Base-by-base conservation (phyloP, 2,329 filamentous ascomycete genomes). In the Zalaria sp. region DNA sequence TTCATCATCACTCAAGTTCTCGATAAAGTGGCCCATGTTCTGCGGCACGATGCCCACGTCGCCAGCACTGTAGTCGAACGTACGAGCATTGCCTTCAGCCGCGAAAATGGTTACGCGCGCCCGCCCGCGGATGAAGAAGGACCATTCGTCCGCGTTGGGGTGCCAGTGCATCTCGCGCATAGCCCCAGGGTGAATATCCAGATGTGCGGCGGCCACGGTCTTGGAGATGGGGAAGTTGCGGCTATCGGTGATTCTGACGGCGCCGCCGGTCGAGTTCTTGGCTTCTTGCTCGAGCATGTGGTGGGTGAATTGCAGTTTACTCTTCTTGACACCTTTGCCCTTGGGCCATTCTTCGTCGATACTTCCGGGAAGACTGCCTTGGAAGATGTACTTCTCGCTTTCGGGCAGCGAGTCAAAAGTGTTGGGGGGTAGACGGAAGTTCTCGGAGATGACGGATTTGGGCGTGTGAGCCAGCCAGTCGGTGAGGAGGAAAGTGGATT, bases 131-230 rank as follows among this genome's bases (percentile, higher is more conserved):
- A 88, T 74, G 65, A 88, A 86, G 60, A 83, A 88, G 5, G 77
- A 82, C 51, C 50, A 46, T 38, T 46, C 25, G 25, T 87, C 83
- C 8, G 81, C 81, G 36, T 75, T 77, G 0, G 81, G 81, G 54
- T 88, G 83, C 83, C 83, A 88, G 64, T 88, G 83, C 70, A 88
- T 85, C 62, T 86, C 82, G 6, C 82, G 73, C 55, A 87, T 66
- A 0, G 79, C 80, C 9, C 80, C 80, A 0, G 82, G 81, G 48
- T 81, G 66, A 46, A 88, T 82, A 32, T 73, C 72, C 11, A 83
- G 72, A 52, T 86, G 72, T 1, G 81, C 83, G 1, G 82, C 81
- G 0, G 82, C 80, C 18, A 87, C 72, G 0, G 78, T 82, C 58
- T 75, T 78, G 37, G 81, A 83, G 46, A 86, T 72, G 27, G 77